Base-by-base conservation (phyloP, 768 basidiomycete species). In the Sporobolomyces roseus region DNA sequence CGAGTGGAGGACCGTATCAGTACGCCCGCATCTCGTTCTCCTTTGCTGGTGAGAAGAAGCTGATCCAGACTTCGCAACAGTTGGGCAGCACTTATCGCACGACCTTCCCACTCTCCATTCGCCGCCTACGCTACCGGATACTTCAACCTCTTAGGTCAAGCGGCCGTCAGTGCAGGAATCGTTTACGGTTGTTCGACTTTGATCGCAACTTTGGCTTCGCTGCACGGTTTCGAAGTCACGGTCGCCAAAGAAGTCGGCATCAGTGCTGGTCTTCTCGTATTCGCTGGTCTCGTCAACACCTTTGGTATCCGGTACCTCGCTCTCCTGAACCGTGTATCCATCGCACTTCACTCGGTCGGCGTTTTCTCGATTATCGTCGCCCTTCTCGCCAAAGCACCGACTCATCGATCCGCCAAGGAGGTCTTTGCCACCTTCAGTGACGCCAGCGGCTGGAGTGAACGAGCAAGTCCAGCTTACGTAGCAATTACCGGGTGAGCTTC, bases 161-260 rank as follows among this genome's bases (percentile, higher is more conserved):
- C 88, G 0, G 88, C 88, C 4, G 85, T 89, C 10, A 89, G 88
- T 0, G 87, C 87, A 3, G 87, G 87, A 5, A 88, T 88, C 74
- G 84, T 83, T 83, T 86, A 55, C 23, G 78, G 69, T 1, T 53
- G 43, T 48, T 32, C 63, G 0, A 29, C 17, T 12, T 25, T 72
- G 23, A 68, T 90, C 50, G 85, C 86, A 3, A 88, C 88, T 0
- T 81, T 82, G 3, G 83, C 81, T 54, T 86, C 86, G 0, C 78
- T 89, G 56, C 82, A 83, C 60, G 80, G 79, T 65, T 90, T 86
- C 74, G 83, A 80, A 4, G 84, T 86, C 1, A 83, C 82, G 2
- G 77, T 86, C 1, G 83, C 83, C 2, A 86, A 82, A 1, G 86
- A 83, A 0, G 85, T 89, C 51, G 88, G 87, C 70, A 81, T 81